phyloP scores from a whole-genome alignment of 2,329 filamentous ascomycete genomes.

The Pseudocercospora macadamiae region DNA sequence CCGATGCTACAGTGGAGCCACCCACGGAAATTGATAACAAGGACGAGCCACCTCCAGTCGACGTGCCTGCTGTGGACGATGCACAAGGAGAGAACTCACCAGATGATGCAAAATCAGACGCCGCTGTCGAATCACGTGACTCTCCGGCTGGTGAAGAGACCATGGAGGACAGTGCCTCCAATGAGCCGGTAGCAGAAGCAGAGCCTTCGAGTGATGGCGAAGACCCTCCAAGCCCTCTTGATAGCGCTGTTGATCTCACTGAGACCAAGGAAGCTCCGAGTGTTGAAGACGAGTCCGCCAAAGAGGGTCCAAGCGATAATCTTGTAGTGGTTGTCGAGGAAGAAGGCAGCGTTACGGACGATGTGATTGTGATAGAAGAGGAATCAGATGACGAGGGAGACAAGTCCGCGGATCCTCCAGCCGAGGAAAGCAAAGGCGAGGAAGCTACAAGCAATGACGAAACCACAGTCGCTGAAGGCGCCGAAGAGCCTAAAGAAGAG shows the following conservation, averaged over 20 bases:
- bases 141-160: background rate
- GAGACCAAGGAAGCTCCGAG: background rate
- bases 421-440: too few relatives aligned
- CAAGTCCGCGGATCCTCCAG: background rate
- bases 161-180: background rate
- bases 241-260: slow-evolving; percentile 9
- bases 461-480: background rate
- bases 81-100: background rate
- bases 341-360: slow-evolving; percentile 21
- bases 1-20: background rate
- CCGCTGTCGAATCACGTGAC: background rate
- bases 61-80: background rate
- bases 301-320: slow-evolving; percentile 9
- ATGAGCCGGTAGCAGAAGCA: background rate
- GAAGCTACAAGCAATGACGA: background rate
- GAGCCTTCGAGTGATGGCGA: background rate
- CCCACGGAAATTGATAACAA: background rate
- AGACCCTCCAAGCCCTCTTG: background rate
- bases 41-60: background rate
- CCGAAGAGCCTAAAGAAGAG: too few relatives aligned
- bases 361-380: slow-evolving; percentile 7
- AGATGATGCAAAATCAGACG: background rate
- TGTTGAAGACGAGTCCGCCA: slow-evolving; percentile 6
- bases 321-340: slow-evolving; percentile 12
- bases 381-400: background rate